phyloP scores from a whole-genome alignment of 768 basidiomycete genomes.

The Boletus rubropictus region DNA sequence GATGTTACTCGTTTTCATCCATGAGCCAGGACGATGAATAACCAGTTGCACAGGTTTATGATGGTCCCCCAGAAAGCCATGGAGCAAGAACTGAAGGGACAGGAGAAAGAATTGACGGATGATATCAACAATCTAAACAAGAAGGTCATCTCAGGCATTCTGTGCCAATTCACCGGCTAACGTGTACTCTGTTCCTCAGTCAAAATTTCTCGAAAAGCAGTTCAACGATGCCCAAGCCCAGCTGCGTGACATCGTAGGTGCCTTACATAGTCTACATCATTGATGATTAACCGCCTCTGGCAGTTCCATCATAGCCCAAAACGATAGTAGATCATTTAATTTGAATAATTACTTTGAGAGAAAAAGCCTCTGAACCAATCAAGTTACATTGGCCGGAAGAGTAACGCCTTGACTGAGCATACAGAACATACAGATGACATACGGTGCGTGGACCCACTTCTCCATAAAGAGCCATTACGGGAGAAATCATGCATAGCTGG shows the following conservation, averaged over 20 bases:
- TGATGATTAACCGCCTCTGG: slow-evolving; percentile 4
- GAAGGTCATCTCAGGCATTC: slow-evolving; percentile 50
- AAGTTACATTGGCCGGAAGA: background rate
- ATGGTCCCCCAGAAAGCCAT: slow-evolving; percentile 74
- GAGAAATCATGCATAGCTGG: background rate
- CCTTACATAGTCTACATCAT: background rate
- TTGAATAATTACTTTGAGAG: slow-evolving; percentile 4
- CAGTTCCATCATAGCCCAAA: slow-evolving; percentile 30
- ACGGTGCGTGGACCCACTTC: slow-evolving; percentile 1
- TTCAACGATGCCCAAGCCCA: slow-evolving; percentile 86
- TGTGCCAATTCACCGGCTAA: background rate
- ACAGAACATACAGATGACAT: background rate
- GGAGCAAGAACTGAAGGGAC: slow-evolving; percentile 65
- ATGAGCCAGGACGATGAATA: background rate
- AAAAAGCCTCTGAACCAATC: background rate
- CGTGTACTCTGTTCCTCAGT: slow-evolving; percentile 36
- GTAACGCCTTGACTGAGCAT: background rate
- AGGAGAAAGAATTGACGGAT: slow-evolving; percentile 80
- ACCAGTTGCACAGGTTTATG: slow-evolving; percentile 65
- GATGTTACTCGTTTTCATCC: slow-evolving; percentile 48
- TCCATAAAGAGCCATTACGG: background rate
- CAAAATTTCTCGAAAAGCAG: slow-evolving; percentile 91
- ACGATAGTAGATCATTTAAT: slow-evolving; percentile 15
- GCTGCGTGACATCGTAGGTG: slow-evolving; percentile 74
- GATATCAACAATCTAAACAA: slow-evolving; percentile 79